Conservation (phyloP, 106 monocot genomes). For the Alisma plantagoaquatica region DNA sequence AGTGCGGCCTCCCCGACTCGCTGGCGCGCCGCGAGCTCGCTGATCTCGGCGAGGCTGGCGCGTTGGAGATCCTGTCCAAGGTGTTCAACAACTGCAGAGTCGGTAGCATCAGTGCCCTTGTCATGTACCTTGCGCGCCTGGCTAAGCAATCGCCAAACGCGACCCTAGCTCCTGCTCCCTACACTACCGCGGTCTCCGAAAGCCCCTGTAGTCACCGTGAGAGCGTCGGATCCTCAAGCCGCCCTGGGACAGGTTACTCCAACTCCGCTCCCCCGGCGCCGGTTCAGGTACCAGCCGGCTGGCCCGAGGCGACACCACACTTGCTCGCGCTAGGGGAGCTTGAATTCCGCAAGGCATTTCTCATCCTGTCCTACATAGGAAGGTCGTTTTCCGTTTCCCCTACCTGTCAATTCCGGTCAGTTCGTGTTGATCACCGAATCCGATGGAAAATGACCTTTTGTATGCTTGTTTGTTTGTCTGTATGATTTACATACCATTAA, state of each 20-base stretch:
- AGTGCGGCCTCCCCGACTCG: conserved; percentile 17
- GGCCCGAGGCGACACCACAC: conserved; percentile 6
- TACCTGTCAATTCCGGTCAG: too few species aligned
- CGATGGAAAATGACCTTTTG: background rate
- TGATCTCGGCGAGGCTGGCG: conserved; percentile 14
- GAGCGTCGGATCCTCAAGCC: background rate
- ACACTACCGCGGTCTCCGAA: background rate
- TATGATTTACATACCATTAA: too few species aligned
- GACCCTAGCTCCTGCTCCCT: background rate
- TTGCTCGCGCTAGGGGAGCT: conserved; percentile 25
- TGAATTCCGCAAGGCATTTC: conserved; percentile 44
- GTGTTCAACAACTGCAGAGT: background rate
- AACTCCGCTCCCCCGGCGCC: background rate
- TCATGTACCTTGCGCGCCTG: conserved; percentile 15
- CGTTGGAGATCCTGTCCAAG: conserved; percentile 16
- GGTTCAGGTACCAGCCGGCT: background rate
- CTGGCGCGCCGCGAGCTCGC: conserved; percentile 17
- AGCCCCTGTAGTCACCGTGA: background rate
- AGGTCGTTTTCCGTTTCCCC: too few species aligned
- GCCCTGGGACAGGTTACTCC: too few species aligned
- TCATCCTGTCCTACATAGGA: conserved; percentile 46
- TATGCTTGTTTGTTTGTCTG: background rate
- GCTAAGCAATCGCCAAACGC: conserved; percentile 4
- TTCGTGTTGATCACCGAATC: too few species aligned
- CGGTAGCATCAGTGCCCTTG: background rate